Base-by-base conservation (phyloP, 1,284 basidiomycete species). In the Ceratobasidium sp. region DNA sequence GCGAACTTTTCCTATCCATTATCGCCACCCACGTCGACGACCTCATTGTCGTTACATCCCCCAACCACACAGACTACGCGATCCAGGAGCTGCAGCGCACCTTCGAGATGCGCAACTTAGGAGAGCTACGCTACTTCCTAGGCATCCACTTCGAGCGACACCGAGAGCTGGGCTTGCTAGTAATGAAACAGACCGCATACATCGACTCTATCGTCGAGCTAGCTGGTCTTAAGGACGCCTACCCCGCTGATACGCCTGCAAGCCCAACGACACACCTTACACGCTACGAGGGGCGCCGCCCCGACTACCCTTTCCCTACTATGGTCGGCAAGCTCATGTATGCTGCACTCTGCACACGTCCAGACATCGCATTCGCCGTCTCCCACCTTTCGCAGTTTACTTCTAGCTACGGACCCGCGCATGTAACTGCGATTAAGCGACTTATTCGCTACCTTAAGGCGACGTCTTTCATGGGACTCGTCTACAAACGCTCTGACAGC, bases 391-490 rank as follows among this genome's bases (percentile, higher is more conserved):
- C 58, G 9, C 46, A 50, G 28, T 72, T 72, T 23, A 21, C 38
- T 0, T 28, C 23, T 16, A 57, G 66, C 54, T 70, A 30, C 21
- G 70, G 55, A 2, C 70, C 41, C 5, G 54, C 52, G 0, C 78
- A 80, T 58, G 75, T 73, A 64, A 71, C 71, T 1, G 75, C 75
- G 16, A 61, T 76, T 28, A 76, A 79, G 44, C 72, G 72, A 1
- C 57, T 80, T 3, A 58, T 80, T 2, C 75, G 76, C 1, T 80
- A 79, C 61, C 72, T 79, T 26, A 69, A 74, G 13, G 76, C 73
- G 2, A 79, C 79, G 0, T 21, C 38, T 9, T 38, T 55, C 13
- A 26, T 71, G 32, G 75, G 76, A 11, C 69, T 79, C 28, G 59
- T 55, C 9, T 76, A 76, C 57, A 23, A 32, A 1, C n/a, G n/a